Conservation (phyloP, 1,284 basidiomycete genomes). For the Ustilago shanxiensis region DNA sequence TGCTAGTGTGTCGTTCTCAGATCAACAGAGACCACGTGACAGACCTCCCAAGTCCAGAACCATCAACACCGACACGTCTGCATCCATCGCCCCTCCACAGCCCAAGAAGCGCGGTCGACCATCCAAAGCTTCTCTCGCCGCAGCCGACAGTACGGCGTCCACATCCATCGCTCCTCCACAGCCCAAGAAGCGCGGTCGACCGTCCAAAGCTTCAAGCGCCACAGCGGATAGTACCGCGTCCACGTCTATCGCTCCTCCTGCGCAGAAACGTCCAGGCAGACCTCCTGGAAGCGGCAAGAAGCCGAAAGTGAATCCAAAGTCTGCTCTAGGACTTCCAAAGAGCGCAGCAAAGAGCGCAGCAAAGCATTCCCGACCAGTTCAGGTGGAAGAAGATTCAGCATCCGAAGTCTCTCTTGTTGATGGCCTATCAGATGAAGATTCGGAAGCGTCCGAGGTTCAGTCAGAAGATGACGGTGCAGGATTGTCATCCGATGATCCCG, state of each 20-base stretch:
- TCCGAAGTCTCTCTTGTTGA: conserved; percentile 46
- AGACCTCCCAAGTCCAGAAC: neutral
- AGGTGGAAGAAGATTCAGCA: conserved; percentile 5
- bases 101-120: conserved; percentile 4
- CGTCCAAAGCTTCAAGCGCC: neutral
- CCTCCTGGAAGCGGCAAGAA: conserved; percentile 20
- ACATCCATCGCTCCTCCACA: neutral
- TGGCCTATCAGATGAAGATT: conserved; percentile 38
- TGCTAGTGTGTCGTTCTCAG: conserved; percentile 27
- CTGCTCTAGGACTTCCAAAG: conserved; percentile 10
- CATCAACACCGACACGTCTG: neutral
- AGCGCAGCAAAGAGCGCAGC: conserved; percentile 15
- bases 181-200: conserved; percentile 1
- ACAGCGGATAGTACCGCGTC: conserved; percentile 1
- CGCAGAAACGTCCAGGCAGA: conserved; percentile 20
- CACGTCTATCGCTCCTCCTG: neutral
- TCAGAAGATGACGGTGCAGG: conserved; percentile 19
- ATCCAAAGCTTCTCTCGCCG: neutral
- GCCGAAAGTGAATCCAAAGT: neutral
- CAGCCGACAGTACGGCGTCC: conserved; percentile 4
- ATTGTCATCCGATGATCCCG: conserved; percentile 26
- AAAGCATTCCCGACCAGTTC: conserved; percentile 3
- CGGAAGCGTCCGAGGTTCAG: conserved; percentile 18
- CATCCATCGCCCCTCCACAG: neutral
- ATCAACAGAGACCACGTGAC: conserved; percentile 15